Evolutionary conservation across 2,329 filamentous ascomycete species (phyloP).

Genomic region (Trichoderma sp.): DNA sequence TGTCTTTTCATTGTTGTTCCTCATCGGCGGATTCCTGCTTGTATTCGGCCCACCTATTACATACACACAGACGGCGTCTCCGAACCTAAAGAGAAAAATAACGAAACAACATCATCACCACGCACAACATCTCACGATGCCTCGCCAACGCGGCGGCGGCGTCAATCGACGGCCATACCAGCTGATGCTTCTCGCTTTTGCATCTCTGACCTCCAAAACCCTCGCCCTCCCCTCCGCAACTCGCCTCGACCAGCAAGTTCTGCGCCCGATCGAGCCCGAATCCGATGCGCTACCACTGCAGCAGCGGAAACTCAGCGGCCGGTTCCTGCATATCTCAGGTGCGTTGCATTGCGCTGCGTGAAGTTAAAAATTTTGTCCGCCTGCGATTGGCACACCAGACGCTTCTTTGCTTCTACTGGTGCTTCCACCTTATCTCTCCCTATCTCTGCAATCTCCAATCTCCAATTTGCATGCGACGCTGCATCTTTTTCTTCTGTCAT

Average conservation of each 20-base stretch:
- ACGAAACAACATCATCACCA: background rate
- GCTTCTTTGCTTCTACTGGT: background rate
- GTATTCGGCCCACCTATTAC: background rate
- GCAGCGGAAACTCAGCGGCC: slow-evolving; percentile 61
- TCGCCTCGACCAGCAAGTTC: slow-evolving; percentile 3
- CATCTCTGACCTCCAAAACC: background rate
- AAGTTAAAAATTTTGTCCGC: background rate
- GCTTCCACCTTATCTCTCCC: background rate
- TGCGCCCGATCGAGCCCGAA: slow-evolving; percentile 3
- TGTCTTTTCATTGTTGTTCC: background rate
- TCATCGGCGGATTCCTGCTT: background rate
- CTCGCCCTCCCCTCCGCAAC: slow-evolving; percentile 1
- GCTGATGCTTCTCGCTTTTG: slow-evolving; percentile 2
- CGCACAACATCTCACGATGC: background rate
- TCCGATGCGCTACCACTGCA: background rate
- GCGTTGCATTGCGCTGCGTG: slow-evolving; percentile 32
- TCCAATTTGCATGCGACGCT: slow-evolving; percentile 4
- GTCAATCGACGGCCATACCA: background rate
- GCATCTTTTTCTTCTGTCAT: background rate
- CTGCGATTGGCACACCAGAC: background rate
- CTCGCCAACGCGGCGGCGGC: slow-evolving; percentile 10
- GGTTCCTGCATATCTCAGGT: slow-evolving; percentile 90
- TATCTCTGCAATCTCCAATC: background rate
- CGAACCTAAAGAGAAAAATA: background rate
- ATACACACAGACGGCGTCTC: background rate